Evolutionary conservation across 176 grass and related monocot genomes (phyloP), one percentile per base, ranked within the genome.

Genomic region (Tillandsia fasciculata): DNA sequence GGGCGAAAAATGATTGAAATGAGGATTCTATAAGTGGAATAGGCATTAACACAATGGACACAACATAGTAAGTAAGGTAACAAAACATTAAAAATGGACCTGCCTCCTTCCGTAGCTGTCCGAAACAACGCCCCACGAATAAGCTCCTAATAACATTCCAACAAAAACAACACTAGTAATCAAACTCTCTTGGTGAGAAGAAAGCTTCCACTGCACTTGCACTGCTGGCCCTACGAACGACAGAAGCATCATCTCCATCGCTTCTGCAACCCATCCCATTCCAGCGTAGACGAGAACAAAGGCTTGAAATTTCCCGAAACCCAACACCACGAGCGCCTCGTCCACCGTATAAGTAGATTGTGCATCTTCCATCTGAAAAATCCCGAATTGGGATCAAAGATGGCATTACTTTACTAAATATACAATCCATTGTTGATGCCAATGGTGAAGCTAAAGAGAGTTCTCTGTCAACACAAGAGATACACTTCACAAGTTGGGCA

Each of bases 181-280:
- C 79, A 97, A 76, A 80, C 94, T 97, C 74, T 97, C 94, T 70
- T 97, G 65, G 48, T 85, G 79, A 57, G 94, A 59, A 53, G 89
- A 90, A 69, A 97, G 89, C 7, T 90, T 68, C 94, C 94, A 97
- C 50, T 97, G 81, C 51, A 74, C 58, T 79, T 92, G 94, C 61
- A 97, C 89, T 9, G 94, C 83, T 64, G 89, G 89, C 7, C 94
- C 89, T 18, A 97, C 89, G 59, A 97, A 97, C 9, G 94, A 97
- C 12, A 97, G 52, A 49, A 97, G 86, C 94, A 97, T 92, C 94
- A 97, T 97, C 79, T 97, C 94, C 94, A 97, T 93, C 1, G 94
- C 89, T 71, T 97, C 94, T 12, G 86, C 84, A 27, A 97, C 84
- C 49, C 86, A 90, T 53, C 84, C 94, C 52, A 97, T 81, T 54